These are phyloP conservation scores for Tricholoma flavovirens DNA, from an alignment of 768 basidiomycete genomes.

Conservation along the genomic window DNA sequence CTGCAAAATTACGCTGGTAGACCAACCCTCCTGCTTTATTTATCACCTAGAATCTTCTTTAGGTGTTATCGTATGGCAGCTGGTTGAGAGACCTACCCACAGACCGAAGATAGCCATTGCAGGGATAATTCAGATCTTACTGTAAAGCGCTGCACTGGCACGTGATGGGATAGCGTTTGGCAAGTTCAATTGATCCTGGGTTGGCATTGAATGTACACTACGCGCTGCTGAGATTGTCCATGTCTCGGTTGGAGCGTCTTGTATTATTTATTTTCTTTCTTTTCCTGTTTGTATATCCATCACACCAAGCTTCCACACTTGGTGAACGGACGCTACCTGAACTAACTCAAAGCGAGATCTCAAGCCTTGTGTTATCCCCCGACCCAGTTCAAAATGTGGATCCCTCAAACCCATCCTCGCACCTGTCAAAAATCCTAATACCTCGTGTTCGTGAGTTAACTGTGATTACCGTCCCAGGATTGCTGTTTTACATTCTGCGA, in stretches of 20 bases:
- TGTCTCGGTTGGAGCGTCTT: conserved; percentile 1
- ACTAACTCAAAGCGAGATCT: conserved; percentile 48
- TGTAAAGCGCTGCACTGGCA: too few relatives aligned
- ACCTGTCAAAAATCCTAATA: conserved; percentile 80
- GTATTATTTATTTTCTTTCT: conserved; percentile 22
- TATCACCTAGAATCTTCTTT: conserved; percentile 59
- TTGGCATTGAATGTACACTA: not conserved
- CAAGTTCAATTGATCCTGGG: too few relatives aligned
- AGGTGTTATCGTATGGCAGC: not conserved
- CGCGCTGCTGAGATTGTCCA: not conserved
- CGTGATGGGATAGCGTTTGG: too few relatives aligned
- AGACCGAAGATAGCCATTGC: conserved; percentile 75
- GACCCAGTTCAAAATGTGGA: conserved; percentile 70
- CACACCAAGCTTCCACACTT: conserved; percentile 32
- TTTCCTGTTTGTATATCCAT: conserved; percentile 23
- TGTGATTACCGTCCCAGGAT: conserved; percentile 1
- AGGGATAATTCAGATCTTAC: too few relatives aligned
- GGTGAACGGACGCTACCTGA: conserved; percentile 35
- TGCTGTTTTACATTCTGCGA: conserved; percentile 2
- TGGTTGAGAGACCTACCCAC: conserved; percentile 54
- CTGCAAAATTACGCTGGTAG: conserved; percentile 88
- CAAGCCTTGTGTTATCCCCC: conserved; percentile 42
- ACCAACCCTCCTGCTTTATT: conserved; percentile 98
- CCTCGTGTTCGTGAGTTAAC: conserved; percentile 66
- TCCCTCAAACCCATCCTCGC: conserved; percentile 56